Base-by-base conservation (phyloP, 768 basidiomycete species). In the Panus rudis region DNA sequence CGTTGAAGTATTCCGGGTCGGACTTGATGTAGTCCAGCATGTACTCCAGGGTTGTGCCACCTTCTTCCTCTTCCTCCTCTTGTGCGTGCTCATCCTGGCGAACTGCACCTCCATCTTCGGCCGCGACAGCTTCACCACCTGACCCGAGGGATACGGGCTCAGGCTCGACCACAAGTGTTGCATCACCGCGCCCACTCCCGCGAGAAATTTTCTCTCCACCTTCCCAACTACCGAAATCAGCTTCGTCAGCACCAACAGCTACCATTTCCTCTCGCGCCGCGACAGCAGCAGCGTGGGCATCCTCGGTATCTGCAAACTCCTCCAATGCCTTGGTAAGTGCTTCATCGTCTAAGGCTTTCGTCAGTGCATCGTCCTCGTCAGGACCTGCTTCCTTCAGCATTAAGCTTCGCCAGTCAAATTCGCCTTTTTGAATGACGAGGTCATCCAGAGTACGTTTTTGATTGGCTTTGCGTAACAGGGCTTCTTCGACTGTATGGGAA, bases 391-490 rank as follows among this genome's bases (percentile, higher is more conserved):
- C 33, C 8, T 17, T 7, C 28, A 70, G 73, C 55, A 96, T 79
- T 48, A 94, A 67, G 30, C 84, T 74, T 39, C 90, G 78, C 92
- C 92, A 94, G 62, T 96, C 92, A 56, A 97, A 97, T 60, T 86
- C 89, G 35, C 93, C 93, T 55, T 80, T 81, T 58, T 92, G 90
- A 44, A 97, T 96, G 52, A 97, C 91, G 39, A 96, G 71, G 47
- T 78, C 83, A 59, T 96, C 91, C 45, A 98, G 68, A 7, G 84
- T 79, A 39, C 92, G 83, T 63, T 98, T 98, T 67, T 98, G 93
- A 53, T 98, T 93, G n/a, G 93, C 93, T 61, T 94, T 96, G 49
- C 84, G 83, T 24, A 98, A 76, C 78, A 98, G 87, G 40, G 92
- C 90, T 63, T 97, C 93, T 63, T 98, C 93, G 24, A 98, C 91